Base-by-base conservation (phyloP, 179 eudicot genomes). In the Heliamphora pulchella region DNA sequence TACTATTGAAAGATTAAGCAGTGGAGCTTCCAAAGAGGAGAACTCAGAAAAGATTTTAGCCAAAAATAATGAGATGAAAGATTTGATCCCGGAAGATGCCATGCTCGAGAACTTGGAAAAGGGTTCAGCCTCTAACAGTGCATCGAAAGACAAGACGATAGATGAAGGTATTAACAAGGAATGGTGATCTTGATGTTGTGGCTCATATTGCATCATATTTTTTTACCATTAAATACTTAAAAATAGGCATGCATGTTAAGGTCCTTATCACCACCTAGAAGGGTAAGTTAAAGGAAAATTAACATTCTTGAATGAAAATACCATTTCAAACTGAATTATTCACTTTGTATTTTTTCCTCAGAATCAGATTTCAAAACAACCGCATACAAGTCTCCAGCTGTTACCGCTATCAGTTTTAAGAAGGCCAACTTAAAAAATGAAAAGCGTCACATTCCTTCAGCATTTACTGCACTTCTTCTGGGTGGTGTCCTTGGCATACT, bases 391-490 rank as follows among this genome's bases (percentile, higher is more conserved):
- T 48, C 80, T 80, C 50, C 78, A 15, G 59, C 63, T 53, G 53
- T 63, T 43, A 74, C 68, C 22, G 68, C 15, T 5, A 77, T 63
- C 75, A 80, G 13, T 50, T 11, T 14, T 2, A 75, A 69, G 1
- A 80, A 84, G 78, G 72, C 61, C 44, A 83, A 86, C 43, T 2
- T 14, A 0, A 79, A 72, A 75, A 48, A 46, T 14, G 84, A 80
- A 74, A 89, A 85, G 80, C 82, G 93, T 8, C 88, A 92, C 47
- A 92, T 96, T 15, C 92, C 99, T 70, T 96, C 99, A 44, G 99
- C 97, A 44, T 92, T 98, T 1, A 97, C 99, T 1, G 97, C 99
- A 71, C 84, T 97, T 43, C 79, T 87, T 80, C 83, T 97, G 8
- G 99, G 98, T 9, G 82, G 80, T 31, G 77, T 94, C 51, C 95